Percentiles rank a stretch among this genome's conserved stretches.
These are phyloP conservation scores for Scorias spongiosa DNA, from an alignment of 2,329 filamentous ascomycete species.

Conservation along the genomic window DNA sequence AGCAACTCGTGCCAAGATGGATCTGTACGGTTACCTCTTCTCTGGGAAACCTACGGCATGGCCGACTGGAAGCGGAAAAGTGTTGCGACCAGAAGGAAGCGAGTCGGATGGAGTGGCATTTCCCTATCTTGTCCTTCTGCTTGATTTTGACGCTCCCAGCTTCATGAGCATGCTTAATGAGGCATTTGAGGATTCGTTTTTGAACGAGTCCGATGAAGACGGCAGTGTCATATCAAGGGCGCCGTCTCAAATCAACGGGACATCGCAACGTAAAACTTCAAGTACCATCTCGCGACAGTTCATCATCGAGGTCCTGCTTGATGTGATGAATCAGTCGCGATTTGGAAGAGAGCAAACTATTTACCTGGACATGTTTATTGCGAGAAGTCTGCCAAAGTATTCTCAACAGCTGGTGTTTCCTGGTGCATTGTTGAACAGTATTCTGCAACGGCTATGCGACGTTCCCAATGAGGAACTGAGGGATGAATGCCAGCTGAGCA, in stretches of 20 bases:
- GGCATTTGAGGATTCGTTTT: conserved; percentile 85
- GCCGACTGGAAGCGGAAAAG: conserved; percentile 49
- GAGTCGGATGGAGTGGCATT: conserved; percentile 56
- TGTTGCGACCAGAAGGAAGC: conserved; percentile 44
- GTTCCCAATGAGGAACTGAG: conserved; percentile 68
- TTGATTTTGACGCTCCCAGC: conserved; percentile 79
- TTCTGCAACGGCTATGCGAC: conserved; percentile 68
- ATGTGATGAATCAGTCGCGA: conserved; percentile 67
- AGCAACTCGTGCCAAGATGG: conserved; percentile 63
- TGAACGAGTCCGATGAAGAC: conserved; percentile 56
- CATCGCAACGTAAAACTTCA: conserved; percentile 4
- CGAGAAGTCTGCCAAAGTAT: conserved; percentile 88
- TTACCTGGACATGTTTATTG: conserved; percentile 97
- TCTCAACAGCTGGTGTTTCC: conserved; percentile 87
- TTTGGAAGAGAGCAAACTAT: conserved; percentile 74
- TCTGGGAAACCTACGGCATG: conserved; percentile 64
- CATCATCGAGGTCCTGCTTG: conserved; percentile 75
- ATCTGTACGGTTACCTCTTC: conserved; percentile 88
- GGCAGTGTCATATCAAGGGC: conserved; percentile 10
- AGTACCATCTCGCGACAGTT: conserved; percentile 67
- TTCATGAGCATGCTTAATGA: conserved; percentile 94
- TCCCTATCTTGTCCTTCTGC: conserved; percentile 66
- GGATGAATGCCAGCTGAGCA: conserved; percentile 92
- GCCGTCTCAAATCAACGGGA: conserved; percentile 11
- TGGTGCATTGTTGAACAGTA: conserved; percentile 66